Base-by-base conservation (phyloP, 2,329 filamentous ascomycete species). In the Scleromitrula shiraiana region DNA sequence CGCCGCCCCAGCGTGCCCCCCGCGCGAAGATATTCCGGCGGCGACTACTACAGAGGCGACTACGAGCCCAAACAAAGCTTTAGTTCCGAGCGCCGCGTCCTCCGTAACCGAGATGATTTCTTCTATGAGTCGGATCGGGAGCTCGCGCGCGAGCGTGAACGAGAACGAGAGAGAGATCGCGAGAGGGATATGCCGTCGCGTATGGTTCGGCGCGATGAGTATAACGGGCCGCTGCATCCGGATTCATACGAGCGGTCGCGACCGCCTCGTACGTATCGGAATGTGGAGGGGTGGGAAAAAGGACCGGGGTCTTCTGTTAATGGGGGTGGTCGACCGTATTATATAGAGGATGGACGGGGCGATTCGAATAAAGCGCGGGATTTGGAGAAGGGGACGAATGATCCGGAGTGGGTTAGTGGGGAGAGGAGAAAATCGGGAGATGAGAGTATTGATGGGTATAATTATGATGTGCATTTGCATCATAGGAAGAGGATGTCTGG, bases 401-500 rank as follows among this genome's bases (percentile, higher is more conserved):
- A 15, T 12, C 26, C 8, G 19, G 27, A 43, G 19, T 39, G 48
- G 35, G 37, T 40, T 0, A 23, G 19, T 49, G 23, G 44, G 50
- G 19, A 49, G 50, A 20, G 55, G 35, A 41, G 53, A 24, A 39
- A 48, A 22, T 41, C 26, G n/a, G 23, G 10, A 5, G 51, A 53
- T 9, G 54, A 53, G 20, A 60, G 58, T 40, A 41, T 59, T n/a
- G 56, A 60, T 44, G 55, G 57, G 10, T 58, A 60, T 27, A 58
- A 60, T 35, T 58, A 60, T 20, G 56, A 59, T 1, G 41, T 33
- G 7, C 42, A 54, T 9, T 53, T 42, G 33, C 36, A 37, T n/a
- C n/a, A 1, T 20, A 38, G 12, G 38, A n/a, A 17, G n/a, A 22
- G 23, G 23, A n/a, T n/a, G n/a, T n/a, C n/a, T n/a, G 43, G 43